Base-by-base conservation (phyloP, 2,329 filamentous ascomycete genomes). In the Penicillium concentricum region DNA sequence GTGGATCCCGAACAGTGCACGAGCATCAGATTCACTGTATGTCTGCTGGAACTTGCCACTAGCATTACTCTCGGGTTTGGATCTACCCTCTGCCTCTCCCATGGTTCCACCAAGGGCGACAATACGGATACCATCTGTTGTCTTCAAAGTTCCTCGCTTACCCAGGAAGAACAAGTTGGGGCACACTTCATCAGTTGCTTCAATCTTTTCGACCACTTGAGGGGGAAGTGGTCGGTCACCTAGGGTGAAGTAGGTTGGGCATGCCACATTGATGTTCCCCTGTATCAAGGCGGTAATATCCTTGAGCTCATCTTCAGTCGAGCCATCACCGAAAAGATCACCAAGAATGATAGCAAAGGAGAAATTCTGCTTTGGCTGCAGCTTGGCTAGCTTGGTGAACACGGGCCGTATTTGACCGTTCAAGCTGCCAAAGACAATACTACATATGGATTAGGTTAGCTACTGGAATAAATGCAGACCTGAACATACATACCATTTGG, bases 241-340 rank as follows among this genome's bases (percentile, higher is more conserved):
- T 58, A 96, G 81, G 3, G 90, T 91, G 72, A 97, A 99, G 77
- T 99, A 99, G 9, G 89, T 95, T 1, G 92, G 87, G 0, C 97
- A 78, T 3, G 92, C 87, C 5, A 97, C 80, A 22, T 80, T 71
- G 51, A 96, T 87, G 12, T 83, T 80, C n/a, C 91, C 91, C 26
- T 84, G 76, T 0, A 97, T 75, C 4, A 99, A 82, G 10, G 84
- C 81, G 12, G 80, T 76, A 5, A 94, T 75, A 13, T 84, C 80
- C 39, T 86, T 80, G 51, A 89, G 82, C 44, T 86, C 81, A 1
- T 70, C 69, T 32, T 74, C 73, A 43, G 69, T 66, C 5, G 72
- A 66, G 24, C 80, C 76, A 42, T 82, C 76, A 18, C 82, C 79
- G 69, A 97, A 97, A 7, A 97, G 81, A 69, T 97, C 89, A 53